Conservation (phyloP, 2,329 filamentous ascomycete species). For the Teratosphaeria destructans region DNA sequence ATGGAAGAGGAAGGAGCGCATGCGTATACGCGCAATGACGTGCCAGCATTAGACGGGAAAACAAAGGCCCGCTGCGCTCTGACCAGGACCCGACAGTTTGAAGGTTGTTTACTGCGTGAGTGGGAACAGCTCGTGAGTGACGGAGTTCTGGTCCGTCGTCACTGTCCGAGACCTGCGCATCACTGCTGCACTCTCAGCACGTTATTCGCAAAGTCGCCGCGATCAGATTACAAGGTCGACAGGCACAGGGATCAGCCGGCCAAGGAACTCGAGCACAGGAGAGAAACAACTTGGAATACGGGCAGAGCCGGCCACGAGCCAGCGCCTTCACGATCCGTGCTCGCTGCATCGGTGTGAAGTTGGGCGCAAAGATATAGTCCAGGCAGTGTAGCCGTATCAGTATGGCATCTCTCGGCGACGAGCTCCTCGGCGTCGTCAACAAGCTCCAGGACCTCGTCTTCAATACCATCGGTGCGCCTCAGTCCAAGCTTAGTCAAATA, state of each 20-base stretch:
- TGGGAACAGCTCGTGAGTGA: neutral
- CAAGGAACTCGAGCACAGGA: neutral
- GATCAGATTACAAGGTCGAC: neutral
- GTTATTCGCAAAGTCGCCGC: neutral
- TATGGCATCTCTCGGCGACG: constrained; percentile 93
- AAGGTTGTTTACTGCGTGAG: neutral
- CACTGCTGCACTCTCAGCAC: neutral
- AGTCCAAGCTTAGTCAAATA: neutral
- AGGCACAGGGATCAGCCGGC: neutral
- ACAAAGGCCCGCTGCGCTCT: neutral
- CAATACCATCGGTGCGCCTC: constrained; percentile 65
- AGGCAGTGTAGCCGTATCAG: neutral
- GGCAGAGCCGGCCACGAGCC: neutral
- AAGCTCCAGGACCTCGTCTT: constrained; percentile 88
- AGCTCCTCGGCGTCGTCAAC: constrained; percentile 91
- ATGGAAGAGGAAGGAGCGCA: neutral
- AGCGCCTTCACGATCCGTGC: neutral
- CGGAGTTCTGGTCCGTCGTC: neutral
- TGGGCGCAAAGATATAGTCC: neutral
- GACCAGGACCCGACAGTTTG: neutral
- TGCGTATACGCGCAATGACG: neutral
- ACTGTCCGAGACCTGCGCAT: neutral
- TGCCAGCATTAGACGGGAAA: neutral
- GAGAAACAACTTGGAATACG: neutral
- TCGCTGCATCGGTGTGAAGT: neutral